Evolutionary conservation across 768 basidiomycete species (phyloP), one percentile per base, ranked within the genome.

Genomic region (Boletus rubropictus): DNA sequence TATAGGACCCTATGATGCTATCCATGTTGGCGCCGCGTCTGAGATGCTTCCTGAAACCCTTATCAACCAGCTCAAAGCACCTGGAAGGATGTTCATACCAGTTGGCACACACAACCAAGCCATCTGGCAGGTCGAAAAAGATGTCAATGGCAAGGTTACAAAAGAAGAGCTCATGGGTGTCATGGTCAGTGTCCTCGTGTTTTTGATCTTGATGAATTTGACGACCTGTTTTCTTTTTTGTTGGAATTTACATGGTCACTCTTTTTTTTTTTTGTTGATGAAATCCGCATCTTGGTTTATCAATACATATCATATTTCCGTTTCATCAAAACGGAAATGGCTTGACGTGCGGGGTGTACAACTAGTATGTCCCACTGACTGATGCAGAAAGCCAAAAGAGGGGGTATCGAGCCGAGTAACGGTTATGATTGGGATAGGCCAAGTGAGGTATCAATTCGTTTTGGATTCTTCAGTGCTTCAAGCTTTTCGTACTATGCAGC

Each of bases 1-100:
- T 15, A 20, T 50, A 80, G 83, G 74, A 3, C 86, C 86, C 0
- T 91, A 82, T 60, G 78, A 90, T 51, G 84, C 81, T 0, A 96
- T 97, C 41, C 94, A 98, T 55, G 94, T 97, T 31, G 95, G 95
- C 4, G 95, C 95, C 0, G 94, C 95, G 0, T 83, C 94, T 0
- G 85, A 89, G 0, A 72, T 59, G 0, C 67, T 92, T 12, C 93
- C 94, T 0, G 64, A 76, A 18, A 64, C 74, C 0, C 77, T 98
- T 1, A 64, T 97, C 24, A 80, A 86, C 12, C 93, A 95, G 58
- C 80, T 92, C 3, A 82, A 82, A 22, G 62, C 65, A 2, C 85
- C 86, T 0, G 88, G 88, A 14, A 71, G 82, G 43, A 91, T 97
- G 86, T 94, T 97, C 69, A 89, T 97, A 43, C 94, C 94, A 2